Percentiles rank a stretch among this genome's conserved stretches.
phyloP scores from a whole-genome alignment of 345 rosid genomes.

The Hypericum androsaemum region DNA sequence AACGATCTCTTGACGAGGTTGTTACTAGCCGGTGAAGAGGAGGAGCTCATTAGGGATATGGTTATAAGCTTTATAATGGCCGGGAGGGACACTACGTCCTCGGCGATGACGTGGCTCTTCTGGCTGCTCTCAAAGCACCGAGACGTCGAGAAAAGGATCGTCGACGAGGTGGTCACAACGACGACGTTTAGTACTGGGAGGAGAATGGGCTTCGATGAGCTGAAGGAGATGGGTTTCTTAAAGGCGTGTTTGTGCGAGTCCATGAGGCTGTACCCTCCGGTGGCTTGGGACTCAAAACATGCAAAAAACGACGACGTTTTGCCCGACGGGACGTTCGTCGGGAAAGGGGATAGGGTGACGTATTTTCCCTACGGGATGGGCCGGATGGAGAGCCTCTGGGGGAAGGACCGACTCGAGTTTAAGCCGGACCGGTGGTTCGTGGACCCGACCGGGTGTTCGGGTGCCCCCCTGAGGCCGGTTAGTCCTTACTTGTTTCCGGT shows the following conservation, averaged over 20 bases:
- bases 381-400: constrained; percentile 22
- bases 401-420: constrained; percentile 17
- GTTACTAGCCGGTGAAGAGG: constrained; percentile 12
- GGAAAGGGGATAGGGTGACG: constrained; percentile 22
- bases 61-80: constrained; percentile 28
- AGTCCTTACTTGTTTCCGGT: constrained; percentile 49
- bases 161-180: constrained; percentile 3
- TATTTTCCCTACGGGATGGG: constrained; percentile 29
- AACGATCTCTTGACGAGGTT: constrained; percentile 19
- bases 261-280: constrained; percentile 26
- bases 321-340: constrained; percentile 22
- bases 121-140: constrained; percentile 22
- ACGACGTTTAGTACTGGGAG: constrained; percentile 10
- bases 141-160: constrained; percentile 11
- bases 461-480: background rate
- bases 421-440: constrained; percentile 26
- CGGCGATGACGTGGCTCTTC: constrained; percentile 27
- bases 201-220: constrained; percentile 7
- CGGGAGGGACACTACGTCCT: constrained; percentile 25
- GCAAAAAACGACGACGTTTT: constrained; percentile 15
- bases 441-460: background rate
- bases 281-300: constrained; percentile 27
- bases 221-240: constrained; percentile 19
- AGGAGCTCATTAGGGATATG: constrained; percentile 18
- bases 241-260: constrained; percentile 24